A percentile compares a stretch with the other conserved stretches of the same genome.
phyloP scores from a whole-genome alignment of 2,329 filamentous ascomycete genomes.

The Aspergillus quadrilineatus region DNA sequence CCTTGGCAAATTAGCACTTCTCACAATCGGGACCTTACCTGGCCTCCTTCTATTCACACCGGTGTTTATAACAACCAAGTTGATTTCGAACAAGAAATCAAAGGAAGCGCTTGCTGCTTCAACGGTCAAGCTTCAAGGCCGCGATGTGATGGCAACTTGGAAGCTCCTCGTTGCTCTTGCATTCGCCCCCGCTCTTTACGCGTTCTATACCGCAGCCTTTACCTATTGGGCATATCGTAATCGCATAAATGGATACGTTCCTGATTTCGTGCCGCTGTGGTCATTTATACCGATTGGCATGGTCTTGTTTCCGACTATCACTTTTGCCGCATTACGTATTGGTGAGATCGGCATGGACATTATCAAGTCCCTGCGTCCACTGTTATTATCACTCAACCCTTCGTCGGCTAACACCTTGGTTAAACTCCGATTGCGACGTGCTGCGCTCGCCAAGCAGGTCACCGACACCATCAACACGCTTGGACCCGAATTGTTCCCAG shows the following conservation, averaged over 20 bases:
- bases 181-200: conserved; percentile 77
- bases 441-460: conserved; percentile 74
- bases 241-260: conserved; percentile 77
- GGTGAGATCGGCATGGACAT: conserved; percentile 99
- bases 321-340: conserved; percentile 88
- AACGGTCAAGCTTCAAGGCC: conserved; percentile 82
- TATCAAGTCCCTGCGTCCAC: conserved; percentile 84
- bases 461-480: conserved; percentile 92
- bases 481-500: conserved; percentile 94
- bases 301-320: conserved; percentile 80
- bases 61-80: conserved; percentile 79
- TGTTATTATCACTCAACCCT: conserved; percentile 81
- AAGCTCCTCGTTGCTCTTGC: conserved; percentile 86
- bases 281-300: conserved; percentile 71
- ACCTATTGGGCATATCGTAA: conserved; percentile 78
- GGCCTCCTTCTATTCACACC: conserved; percentile 85
- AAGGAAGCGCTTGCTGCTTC: conserved; percentile 80
- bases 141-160: conserved; percentile 91
- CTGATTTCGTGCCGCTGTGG: conserved; percentile 77
- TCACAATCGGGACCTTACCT: conserved; percentile 79
- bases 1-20: conserved; percentile 70
- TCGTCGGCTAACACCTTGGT: conserved; percentile 80
- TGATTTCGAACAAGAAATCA: conserved; percentile 79
- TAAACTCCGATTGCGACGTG: conserved; percentile 70
- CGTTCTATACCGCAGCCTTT: conserved; percentile 73